Evolutionary conservation across 192 early-diverging fungal genomes (phyloP), one percentile per base, ranked within the genome.

Genomic region (Coemansia sp.): DNA sequence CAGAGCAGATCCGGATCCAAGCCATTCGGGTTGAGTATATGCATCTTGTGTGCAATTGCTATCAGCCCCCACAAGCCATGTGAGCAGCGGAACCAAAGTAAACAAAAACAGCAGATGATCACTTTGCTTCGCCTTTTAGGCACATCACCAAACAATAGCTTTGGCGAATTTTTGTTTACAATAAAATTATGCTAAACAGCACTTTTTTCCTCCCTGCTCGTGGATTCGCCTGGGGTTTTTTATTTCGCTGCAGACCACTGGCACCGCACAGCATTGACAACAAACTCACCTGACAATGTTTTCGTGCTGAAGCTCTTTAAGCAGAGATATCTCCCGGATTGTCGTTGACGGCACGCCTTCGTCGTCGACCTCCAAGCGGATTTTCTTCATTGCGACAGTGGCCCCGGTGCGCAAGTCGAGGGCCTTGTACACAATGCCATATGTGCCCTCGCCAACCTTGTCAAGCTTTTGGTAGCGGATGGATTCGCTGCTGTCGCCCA

Each of bases 291-390:
- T 86, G 58, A 94, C 89, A 78, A 94, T 91, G 81, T 94, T 93
- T 6, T 88, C 87, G 74, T 93, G 91, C 73, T 90, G 88, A n/a
- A 94, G 80, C 71, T 94, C 93, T 76, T 92, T 92, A n/a, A 94
- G 81, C 55, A 94, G 67, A 2, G 93, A 93, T 60, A 94, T 94
- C 74, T 94, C 93, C 64, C 93, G 86, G 53, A 94, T 92, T 24
- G 93, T 90, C 14, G 91, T 93, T 36, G 90, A 94, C 4, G 92
- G 92, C 16, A 93, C 92, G 66, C 88, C 90, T 62, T 91, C 89
- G 65, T 89, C 84, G 59, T 87, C 80, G 26, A 85, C 77, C 62
- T 92, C 84, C 16, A 92, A 71, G 16, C 88, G 85, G 60, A 94
- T 90, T 33, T 64, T 87, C 80, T 93, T 93, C 38, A 93, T 72